Conservation (phyloP, 176 grass and related monocot species). For the Luzula sylvatica region DNA sequence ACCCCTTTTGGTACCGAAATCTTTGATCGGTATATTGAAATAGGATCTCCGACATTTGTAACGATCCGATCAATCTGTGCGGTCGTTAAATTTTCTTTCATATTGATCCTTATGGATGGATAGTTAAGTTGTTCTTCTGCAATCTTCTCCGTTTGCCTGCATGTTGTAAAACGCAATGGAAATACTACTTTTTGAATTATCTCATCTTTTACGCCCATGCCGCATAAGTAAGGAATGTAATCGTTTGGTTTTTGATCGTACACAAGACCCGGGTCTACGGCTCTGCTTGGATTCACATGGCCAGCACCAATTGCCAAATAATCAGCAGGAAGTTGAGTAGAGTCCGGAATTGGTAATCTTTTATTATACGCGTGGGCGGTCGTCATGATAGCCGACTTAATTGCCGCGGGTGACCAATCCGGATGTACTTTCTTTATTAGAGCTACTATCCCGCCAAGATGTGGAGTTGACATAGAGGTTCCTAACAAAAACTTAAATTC, state of each 20-base stretch:
- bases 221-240: slow-evolving; percentile 3
- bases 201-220: background rate
- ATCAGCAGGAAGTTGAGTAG: slow-evolving; percentile 21
- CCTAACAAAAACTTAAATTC: slow-evolving; percentile 39
- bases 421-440: slow-evolving; percentile 40
- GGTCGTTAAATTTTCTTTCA: background rate
- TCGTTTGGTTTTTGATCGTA: slow-evolving; percentile 17
- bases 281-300: slow-evolving; percentile 24
- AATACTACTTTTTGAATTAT: background rate
- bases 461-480: slow-evolving; percentile 71
- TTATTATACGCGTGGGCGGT: slow-evolving; percentile 25
- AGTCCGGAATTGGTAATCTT: slow-evolving; percentile 32
- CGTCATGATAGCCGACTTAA: slow-evolving; percentile 71
- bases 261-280: slow-evolving; percentile 43
- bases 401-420: slow-evolving; percentile 41
- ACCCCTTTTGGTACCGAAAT: background rate
- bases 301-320: slow-evolving; percentile 42
- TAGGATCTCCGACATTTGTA: slow-evolving; percentile 4
- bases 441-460: slow-evolving; percentile 39
- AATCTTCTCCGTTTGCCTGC: background rate
- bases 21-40: background rate
- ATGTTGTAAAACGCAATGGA: background rate
- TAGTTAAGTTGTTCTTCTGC: slow-evolving; percentile 7
- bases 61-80: background rate
- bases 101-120: background rate